Base-by-base conservation (phyloP, 164 flowering plant species). In the Vitis labrusca region DNA sequence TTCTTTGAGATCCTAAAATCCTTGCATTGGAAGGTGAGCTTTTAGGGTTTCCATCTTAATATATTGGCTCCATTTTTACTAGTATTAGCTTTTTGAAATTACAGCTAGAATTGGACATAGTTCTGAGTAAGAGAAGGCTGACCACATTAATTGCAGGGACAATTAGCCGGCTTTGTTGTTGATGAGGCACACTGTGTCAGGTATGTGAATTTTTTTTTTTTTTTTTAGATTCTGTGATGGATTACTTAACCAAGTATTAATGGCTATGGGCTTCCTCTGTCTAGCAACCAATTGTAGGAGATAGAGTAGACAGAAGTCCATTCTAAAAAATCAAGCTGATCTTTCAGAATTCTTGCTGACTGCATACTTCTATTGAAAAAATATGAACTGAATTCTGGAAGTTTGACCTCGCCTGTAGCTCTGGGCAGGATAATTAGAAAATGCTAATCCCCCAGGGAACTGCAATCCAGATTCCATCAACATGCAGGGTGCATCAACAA, bases 141-240 rank as follows among this genome's bases (percentile, higher is more conserved):
- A 32, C 23, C 8, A 6, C 63, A 19, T 50, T 15, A 63, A 69
- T 80, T 3, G 65, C 90, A 93, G 98, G 92, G 88, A 71, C 93
- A 74, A 68, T 78, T 93, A 54, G 94, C 97, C 44, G 90, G 97
- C 67, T 93, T 93, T 90, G 92, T 86, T 77, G 85, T 95, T 76
- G 98, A 95, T 82, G 99, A 95, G 79, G 99, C 98, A 68, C 99
- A 95, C 66, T 95, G 99, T 76, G 97, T 93, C 55, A 95, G 98
- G 98, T 93, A 80, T 55, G 30, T 37, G 44, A 37, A 37, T 37
- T 0, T 37, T 6, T 53, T 27, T 69, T 50, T 23, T 37, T 50
- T 64, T 64, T 58, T 54, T 0, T 23, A 23, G 27, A 23, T 23
- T 0, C 0, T 23, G 27, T 23, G 27, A 23, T 23, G 27, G 27